Conservation (phyloP, 1,284 basidiomycete genomes). For the Leccinum subspadiceum region DNA sequence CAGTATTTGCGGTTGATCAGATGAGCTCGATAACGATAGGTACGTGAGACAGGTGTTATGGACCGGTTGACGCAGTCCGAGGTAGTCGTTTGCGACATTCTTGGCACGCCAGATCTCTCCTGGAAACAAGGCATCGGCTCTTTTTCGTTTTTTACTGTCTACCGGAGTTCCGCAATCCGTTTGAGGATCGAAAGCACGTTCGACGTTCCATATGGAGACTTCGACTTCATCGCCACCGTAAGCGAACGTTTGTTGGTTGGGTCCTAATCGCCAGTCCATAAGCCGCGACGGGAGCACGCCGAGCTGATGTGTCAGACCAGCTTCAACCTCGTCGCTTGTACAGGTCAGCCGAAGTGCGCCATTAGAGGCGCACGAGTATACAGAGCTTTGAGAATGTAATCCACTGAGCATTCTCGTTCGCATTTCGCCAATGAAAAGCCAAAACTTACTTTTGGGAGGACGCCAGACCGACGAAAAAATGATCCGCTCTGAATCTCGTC, state of each 20-base stretch:
- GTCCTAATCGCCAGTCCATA: conserved; percentile 61
- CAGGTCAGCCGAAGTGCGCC: conserved; percentile 59
- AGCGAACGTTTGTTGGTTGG: conserved; percentile 57
- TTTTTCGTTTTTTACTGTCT: conserved; percentile 65
- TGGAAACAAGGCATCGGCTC: conserved; percentile 58
- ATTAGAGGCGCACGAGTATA: conserved; percentile 70
- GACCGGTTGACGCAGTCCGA: conserved; percentile 80
- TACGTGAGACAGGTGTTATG: conserved; percentile 71
- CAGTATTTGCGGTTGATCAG: conserved; percentile 52
- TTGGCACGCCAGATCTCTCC: conserved; percentile 80
- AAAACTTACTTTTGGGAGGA: conserved; percentile 36
- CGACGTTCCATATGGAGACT: conserved; percentile 78
- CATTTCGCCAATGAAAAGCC: neutral
- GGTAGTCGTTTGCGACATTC: conserved; percentile 77
- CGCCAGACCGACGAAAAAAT: conserved; percentile 61
- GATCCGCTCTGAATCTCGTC: conserved; percentile 48
- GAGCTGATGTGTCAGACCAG: conserved; percentile 23
- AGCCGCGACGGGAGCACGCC: conserved; percentile 62
- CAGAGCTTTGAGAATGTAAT: conserved; percentile 17
- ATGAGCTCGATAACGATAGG: conserved; percentile 41
- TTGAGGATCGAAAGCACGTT: conserved; percentile 55
- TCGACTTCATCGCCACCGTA: conserved; percentile 90
- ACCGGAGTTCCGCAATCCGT: conserved; percentile 15
- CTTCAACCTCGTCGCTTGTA: conserved; percentile 30
- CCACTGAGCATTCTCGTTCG: conserved; percentile 10